phyloP scores from a whole-genome alignment of 768 basidiomycete species.

The Cyclocybe aegerita region DNA sequence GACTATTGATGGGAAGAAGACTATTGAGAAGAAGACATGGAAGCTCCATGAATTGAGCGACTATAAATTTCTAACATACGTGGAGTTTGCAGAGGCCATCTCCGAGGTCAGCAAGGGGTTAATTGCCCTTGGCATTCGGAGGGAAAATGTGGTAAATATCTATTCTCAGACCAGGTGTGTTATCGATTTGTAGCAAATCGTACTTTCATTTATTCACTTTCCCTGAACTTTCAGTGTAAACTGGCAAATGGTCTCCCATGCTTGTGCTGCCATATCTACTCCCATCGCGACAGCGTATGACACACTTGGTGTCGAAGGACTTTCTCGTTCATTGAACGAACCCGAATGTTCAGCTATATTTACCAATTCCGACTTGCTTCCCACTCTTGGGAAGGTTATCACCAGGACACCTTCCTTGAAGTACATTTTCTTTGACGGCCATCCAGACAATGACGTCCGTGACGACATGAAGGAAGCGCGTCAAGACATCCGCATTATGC shows the following conservation, averaged over 20 bases:
- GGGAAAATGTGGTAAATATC: slow-evolving; percentile 74
- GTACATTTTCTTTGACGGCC: slow-evolving; percentile 77
- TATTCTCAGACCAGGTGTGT: slow-evolving; percentile 73
- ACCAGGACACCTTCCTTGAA: slow-evolving; percentile 66
- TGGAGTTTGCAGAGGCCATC: slow-evolving; percentile 56
- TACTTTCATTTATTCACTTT: not conserved
- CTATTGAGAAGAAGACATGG: slow-evolving; percentile 82
- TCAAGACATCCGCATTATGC: slow-evolving; percentile 50
- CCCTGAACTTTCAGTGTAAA: slow-evolving; percentile 42
- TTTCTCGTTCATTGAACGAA: slow-evolving; percentile 76
- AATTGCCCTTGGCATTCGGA: slow-evolving; percentile 56
- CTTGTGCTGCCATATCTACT: slow-evolving; percentile 67
- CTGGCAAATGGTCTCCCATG: slow-evolving; percentile 82
- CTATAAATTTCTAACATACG: slow-evolving; percentile 70
- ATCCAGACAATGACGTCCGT: slow-evolving; percentile 40
- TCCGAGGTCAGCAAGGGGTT: slow-evolving; percentile 62
- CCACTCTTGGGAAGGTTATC: slow-evolving; percentile 65
- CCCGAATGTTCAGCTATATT: slow-evolving; percentile 76
- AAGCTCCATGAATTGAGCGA: slow-evolving; percentile 81
- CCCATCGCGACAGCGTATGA: slow-evolving; percentile 89
- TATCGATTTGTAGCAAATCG: not conserved
- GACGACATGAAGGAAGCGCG: slow-evolving; percentile 49
- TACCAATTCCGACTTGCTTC: slow-evolving; percentile 81
- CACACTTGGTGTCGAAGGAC: slow-evolving; percentile 78
- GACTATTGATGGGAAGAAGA: slow-evolving; percentile 69